phyloP scores from a whole-genome alignment of 331 rosid genomes.

The Rosa hybrid region DNA sequence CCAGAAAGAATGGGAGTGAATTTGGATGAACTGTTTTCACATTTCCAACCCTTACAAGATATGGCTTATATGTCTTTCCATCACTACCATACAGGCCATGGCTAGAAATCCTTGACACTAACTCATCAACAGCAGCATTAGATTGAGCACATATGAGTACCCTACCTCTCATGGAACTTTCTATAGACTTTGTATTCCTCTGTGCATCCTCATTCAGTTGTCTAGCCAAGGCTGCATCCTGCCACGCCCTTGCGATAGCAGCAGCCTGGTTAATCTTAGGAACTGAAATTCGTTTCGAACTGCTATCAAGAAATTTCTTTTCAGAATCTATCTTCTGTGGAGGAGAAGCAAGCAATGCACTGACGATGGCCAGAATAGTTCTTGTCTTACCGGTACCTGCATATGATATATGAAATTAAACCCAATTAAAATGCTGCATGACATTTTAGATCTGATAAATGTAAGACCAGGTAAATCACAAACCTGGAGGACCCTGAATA shows the following conservation, averaged over 20 bases:
- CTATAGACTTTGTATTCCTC: slow-evolving; percentile 47
- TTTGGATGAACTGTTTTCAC: slow-evolving; percentile 81
- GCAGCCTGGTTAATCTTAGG: slow-evolving; percentile 55
- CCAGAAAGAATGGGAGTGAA: slow-evolving; percentile 89
- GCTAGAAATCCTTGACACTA: slow-evolving; percentile 86
- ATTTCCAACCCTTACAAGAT: slow-evolving; percentile 97
- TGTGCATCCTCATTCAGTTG: slow-evolving; percentile 61
- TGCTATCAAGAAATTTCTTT: slow-evolving; percentile 33
- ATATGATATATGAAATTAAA: slow-evolving; percentile 25
- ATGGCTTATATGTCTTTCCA: slow-evolving; percentile 87
- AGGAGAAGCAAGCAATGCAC: slow-evolving; percentile 75
- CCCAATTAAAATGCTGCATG: slow-evolving; percentile 22
- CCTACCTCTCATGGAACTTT: slow-evolving; percentile 58
- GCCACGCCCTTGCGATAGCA: slow-evolving; percentile 94
- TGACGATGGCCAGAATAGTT: slow-evolving; percentile 92
- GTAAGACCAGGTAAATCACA: slow-evolving; percentile 24
- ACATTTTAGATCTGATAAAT: slow-evolving; percentile 21
- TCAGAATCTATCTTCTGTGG: slow-evolving; percentile 38
- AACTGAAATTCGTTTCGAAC: slow-evolving; percentile 38
- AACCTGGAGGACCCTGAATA: slow-evolving; percentile 99
- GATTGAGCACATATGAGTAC: slow-evolving; percentile 98
- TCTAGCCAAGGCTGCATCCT: slow-evolving; percentile 93
- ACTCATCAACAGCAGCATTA: slow-evolving; percentile 97
- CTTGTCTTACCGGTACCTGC: slow-evolving; percentile 96
- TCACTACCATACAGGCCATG: slow-evolving; percentile 77